Percentiles rank a stretch among this genome's conserved stretches.
Evolutionary conservation across 768 basidiomycete species (phyloP).

Genomic region (Leccinum truebloodii): DNA sequence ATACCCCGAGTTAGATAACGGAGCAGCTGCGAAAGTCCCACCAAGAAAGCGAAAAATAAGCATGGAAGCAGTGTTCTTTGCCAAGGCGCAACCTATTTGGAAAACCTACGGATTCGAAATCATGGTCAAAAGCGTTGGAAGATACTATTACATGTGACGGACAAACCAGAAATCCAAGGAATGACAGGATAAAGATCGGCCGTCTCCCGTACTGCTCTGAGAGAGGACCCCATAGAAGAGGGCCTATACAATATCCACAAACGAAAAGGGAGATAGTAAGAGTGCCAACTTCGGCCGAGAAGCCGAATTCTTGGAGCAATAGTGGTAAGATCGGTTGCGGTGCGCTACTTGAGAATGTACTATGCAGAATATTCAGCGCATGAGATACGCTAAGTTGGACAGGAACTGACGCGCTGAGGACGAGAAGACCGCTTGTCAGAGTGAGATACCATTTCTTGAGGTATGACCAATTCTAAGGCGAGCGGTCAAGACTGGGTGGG

Average conservation of each 20-base stretch:
- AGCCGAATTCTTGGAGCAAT: slow-evolving; percentile 47
- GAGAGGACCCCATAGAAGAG: slow-evolving; percentile 59
- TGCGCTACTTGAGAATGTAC: slow-evolving; percentile 64
- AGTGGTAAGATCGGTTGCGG: slow-evolving; percentile 50
- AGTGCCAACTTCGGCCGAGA: slow-evolving; percentile 51
- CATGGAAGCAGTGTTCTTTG: slow-evolving; percentile 61
- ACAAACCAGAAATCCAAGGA: slow-evolving; percentile 54
- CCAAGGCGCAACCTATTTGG: slow-evolving; percentile 62
- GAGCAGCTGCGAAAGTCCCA: slow-evolving; percentile 68
- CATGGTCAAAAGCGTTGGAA: not conserved
- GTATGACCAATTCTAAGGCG: slow-evolving; percentile 49
- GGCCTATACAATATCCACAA: slow-evolving; percentile 67
- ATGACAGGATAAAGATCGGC: slow-evolving; percentile 56
- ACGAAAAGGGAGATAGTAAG: slow-evolving; percentile 65
- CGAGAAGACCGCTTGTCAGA: slow-evolving; percentile 47
- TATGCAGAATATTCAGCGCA: slow-evolving; percentile 22
- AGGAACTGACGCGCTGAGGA: slow-evolving; percentile 52
- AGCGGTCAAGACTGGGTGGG: slow-evolving; percentile 3
- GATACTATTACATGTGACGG: not conserved
- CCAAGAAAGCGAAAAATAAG: slow-evolving; percentile 71
- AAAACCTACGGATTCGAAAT: slow-evolving; percentile 43
- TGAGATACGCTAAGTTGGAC: not conserved
- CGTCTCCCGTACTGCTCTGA: slow-evolving; percentile 59
- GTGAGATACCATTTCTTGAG: slow-evolving; percentile 53
- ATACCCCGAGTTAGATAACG: slow-evolving; percentile 69